Evolutionary conservation across 1,284 basidiomycete species (phyloP).

Genomic region (Trichosporon inkin): DNA sequence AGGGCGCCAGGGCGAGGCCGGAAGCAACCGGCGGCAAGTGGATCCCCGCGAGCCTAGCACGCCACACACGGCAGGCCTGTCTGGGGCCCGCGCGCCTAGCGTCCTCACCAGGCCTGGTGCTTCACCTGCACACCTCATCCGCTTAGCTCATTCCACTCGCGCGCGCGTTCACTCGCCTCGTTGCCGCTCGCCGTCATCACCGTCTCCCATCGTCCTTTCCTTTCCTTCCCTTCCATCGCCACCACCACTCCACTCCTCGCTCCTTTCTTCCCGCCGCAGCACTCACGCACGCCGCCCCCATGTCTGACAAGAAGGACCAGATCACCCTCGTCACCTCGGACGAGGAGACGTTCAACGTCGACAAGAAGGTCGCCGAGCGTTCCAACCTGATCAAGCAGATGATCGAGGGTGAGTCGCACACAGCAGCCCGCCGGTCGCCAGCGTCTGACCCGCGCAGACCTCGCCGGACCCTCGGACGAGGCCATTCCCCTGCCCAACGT

Average conservation of each 20-base stretch:
- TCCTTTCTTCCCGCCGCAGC: not conserved
- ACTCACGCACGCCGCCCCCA: slow-evolving; percentile 8
- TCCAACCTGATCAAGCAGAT: slow-evolving; percentile 98
- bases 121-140: too few relatives aligned
- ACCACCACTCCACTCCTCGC: not conserved
- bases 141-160: too few relatives aligned
- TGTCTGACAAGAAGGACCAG: slow-evolving; percentile 35
- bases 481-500: slow-evolving; percentile 97
- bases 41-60: too few relatives aligned
- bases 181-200: too few relatives aligned
- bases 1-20: too few relatives aligned
- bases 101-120: too few relatives aligned
- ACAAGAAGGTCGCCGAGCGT: slow-evolving; percentile 91
- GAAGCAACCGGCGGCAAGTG: too few relatives aligned
- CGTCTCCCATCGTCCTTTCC: too few relatives aligned
- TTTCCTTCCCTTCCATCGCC: too few relatives aligned
- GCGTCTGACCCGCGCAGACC: slow-evolving; percentile 58
- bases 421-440: not conserved
- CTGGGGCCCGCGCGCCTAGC: too few relatives aligned
- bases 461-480: slow-evolving; percentile 79
- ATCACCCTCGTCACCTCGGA: slow-evolving; percentile 64
- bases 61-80: too few relatives aligned
- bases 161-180: too few relatives aligned
- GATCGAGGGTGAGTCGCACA: slow-evolving; percentile 75
- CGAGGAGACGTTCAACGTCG: slow-evolving; percentile 89